Conservation (phyloP, 2,329 filamentous ascomycete genomes). For the Cladophialophora chaetospira region DNA sequence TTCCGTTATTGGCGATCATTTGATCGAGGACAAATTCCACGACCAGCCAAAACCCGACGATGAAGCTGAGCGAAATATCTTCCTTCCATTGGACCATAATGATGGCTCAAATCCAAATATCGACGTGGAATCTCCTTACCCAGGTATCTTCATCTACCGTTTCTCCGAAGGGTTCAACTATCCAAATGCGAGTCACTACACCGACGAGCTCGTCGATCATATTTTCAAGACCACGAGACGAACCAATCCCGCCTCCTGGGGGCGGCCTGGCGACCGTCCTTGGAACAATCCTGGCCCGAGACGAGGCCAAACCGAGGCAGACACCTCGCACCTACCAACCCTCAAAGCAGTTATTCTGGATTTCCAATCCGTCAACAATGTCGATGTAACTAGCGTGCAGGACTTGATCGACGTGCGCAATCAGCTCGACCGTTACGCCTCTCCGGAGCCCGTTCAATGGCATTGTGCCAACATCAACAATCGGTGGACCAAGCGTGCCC, state of each 20-base stretch:
- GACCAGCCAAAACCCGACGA: slow-evolving; percentile 35
- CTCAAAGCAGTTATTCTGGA: slow-evolving; percentile 91
- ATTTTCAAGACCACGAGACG: slow-evolving; percentile 73
- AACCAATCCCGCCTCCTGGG: slow-evolving; percentile 69
- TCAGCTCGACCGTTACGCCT: slow-evolving; percentile 81
- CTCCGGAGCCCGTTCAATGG: slow-evolving; percentile 85
- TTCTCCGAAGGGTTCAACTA: slow-evolving; percentile 97
- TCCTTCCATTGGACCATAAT: slow-evolving; percentile 80
- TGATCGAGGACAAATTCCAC: slow-evolving; percentile 64
- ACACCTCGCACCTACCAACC: slow-evolving; percentile 60
- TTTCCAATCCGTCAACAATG: slow-evolving; percentile 89
- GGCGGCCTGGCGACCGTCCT: slow-evolving; percentile 72
- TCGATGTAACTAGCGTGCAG: slow-evolving; percentile 91
- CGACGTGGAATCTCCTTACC: slow-evolving; percentile 77
- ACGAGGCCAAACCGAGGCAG: slow-evolving; percentile 54
- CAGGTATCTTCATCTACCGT: slow-evolving; percentile 92
- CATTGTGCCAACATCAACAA: slow-evolving; percentile 94
- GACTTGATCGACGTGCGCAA: slow-evolving; percentile 92
- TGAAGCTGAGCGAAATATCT: slow-evolving; percentile 66
- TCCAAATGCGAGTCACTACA: slow-evolving; percentile 85
- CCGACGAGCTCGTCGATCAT: slow-evolving; percentile 72
- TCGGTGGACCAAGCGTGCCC: slow-evolving; percentile 89
- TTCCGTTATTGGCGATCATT: slow-evolving; percentile 76
- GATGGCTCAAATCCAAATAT: slow-evolving; percentile 89
- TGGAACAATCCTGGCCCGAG: slow-evolving; percentile 92